phyloP scores from a whole-genome alignment of 2,329 filamentous ascomycete species.

The Colletotrichum sidae region DNA sequence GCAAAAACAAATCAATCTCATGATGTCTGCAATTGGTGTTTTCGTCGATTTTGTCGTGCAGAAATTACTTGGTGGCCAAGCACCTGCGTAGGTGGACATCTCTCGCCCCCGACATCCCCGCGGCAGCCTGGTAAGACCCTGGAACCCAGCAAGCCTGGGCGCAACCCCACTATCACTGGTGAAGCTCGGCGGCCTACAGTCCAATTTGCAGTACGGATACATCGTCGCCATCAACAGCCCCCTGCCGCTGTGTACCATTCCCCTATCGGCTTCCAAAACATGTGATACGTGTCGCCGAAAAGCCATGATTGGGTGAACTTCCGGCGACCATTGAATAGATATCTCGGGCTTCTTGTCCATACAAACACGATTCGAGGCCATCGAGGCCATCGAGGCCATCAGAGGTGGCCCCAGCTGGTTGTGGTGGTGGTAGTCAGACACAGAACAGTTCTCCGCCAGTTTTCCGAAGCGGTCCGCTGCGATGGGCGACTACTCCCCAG shows the following conservation, averaged over 20 bases:
- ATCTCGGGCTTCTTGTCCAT: too few species aligned
- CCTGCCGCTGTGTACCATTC: neutral
- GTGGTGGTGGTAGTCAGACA: neutral
- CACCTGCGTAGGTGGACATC: neutral
- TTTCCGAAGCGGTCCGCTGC: slow-evolving; percentile 22
- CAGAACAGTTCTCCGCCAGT: slow-evolving; percentile 27
- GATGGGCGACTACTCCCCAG: slow-evolving; percentile 8
- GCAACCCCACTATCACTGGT: slow-evolving; percentile 28
- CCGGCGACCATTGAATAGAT: too few species aligned
- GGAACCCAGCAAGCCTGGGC: slow-evolving; percentile 19
- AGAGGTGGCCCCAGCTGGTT: too few species aligned
- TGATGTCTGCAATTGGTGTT: too few species aligned
- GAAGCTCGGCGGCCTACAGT: slow-evolving; percentile 8
- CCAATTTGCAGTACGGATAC: too few species aligned
- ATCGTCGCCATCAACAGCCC: neutral
- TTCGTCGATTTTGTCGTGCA: too few species aligned
- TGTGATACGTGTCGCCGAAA: neutral
- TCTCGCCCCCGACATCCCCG: slow-evolving; percentile 37
- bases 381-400: too few species aligned
- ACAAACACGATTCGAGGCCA: too few species aligned
- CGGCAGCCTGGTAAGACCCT: slow-evolving; percentile 15
- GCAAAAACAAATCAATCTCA: too few species aligned
- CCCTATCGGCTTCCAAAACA: slow-evolving; percentile 5
- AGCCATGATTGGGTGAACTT: neutral
- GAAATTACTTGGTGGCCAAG: neutral